Percentiles rank a stretch among this genome's conserved stretches.
Evolutionary conservation across 2,329 filamentous ascomycete genomes (phyloP).

Genomic region (Sporothrix protearum): DNA sequence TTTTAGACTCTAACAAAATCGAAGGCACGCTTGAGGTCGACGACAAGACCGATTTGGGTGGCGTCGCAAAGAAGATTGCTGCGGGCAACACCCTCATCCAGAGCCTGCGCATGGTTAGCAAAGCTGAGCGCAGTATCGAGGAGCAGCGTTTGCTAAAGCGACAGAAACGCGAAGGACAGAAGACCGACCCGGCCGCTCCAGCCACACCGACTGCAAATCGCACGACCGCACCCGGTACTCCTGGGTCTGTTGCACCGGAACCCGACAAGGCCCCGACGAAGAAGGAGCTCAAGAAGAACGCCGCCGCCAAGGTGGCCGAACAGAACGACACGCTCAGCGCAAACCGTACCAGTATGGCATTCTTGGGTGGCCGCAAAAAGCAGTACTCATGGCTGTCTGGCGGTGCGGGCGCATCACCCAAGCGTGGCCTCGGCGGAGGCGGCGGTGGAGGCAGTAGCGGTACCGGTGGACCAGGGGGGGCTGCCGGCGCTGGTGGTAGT

Average conservation of each 20-base stretch:
- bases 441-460: constrained; percentile 36
- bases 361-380: constrained; percentile 61
- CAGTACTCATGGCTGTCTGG: constrained; percentile 74
- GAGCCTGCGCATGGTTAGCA: constrained; percentile 57
- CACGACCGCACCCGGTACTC: constrained; percentile 57
- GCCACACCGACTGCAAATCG: constrained; percentile 47
- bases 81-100: constrained; percentile 47
- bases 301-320: constrained; percentile 74
- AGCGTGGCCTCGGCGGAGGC: constrained; percentile 34
- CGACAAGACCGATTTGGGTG: constrained; percentile 30
- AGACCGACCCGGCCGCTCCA: constrained; percentile 46
- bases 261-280: constrained; percentile 71
- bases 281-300: constrained; percentile 75
- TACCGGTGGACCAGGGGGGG: neutral
- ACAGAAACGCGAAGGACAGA: constrained; percentile 58
- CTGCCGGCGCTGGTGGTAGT: neutral
- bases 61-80: constrained; percentile 40
- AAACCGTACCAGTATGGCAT: constrained; percentile 73
- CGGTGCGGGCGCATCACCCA: constrained; percentile 50
- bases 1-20: constrained; percentile 23
- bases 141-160: constrained; percentile 67
- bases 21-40: constrained; percentile 45
- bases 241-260: constrained; percentile 61
- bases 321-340: constrained; percentile 76
- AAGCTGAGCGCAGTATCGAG: constrained; percentile 67